Conservation (phyloP, 805 yeast species). For the Martiniozyma abietophila region DNA sequence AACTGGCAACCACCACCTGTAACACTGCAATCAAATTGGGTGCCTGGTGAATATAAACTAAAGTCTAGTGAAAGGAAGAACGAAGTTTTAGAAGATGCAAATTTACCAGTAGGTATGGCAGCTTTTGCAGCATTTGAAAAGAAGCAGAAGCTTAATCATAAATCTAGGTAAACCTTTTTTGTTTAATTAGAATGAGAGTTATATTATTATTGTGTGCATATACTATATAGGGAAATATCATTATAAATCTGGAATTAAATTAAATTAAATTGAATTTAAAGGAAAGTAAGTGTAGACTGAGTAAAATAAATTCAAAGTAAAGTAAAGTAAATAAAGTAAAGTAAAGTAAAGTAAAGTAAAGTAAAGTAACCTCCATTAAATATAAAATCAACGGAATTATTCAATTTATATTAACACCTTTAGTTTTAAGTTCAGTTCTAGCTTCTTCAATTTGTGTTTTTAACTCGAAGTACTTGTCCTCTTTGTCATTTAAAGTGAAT, state of each 20-base stretch:
- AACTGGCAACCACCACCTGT: slow-evolving; percentile 51
- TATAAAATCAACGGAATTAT: too few relatives aligned
- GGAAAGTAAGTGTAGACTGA: too few relatives aligned
- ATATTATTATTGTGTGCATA: too few relatives aligned
- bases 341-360: too few relatives aligned
- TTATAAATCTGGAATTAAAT: too few relatives aligned
- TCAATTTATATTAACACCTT: slow-evolving; percentile 37
- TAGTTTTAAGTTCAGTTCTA: slow-evolving; percentile 42
- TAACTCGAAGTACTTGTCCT: slow-evolving; percentile 55
- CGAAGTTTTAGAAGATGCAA: slow-evolving; percentile 30
- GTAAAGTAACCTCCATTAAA: too few relatives aligned
- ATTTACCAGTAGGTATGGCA: slow-evolving; percentile 64
- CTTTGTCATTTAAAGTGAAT: slow-evolving; percentile 60
- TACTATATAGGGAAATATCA: too few relatives aligned
- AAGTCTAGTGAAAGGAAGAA: neutral
- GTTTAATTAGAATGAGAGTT: too few relatives aligned
- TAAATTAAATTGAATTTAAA: too few relatives aligned
- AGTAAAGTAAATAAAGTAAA: too few relatives aligned
- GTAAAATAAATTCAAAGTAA: too few relatives aligned
- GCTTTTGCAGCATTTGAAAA: slow-evolving; percentile 83
- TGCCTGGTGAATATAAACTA: slow-evolving; percentile 31
- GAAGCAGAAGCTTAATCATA: slow-evolving; percentile 37
- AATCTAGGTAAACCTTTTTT: too few relatives aligned
- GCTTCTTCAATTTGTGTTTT: slow-evolving; percentile 54
- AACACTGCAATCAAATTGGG: slow-evolving; percentile 31